Percentiles rank a stretch among this genome's conserved stretches.
Conservation (phyloP, 306 rosid genomes). For the Corylus heterophylla region DNA sequence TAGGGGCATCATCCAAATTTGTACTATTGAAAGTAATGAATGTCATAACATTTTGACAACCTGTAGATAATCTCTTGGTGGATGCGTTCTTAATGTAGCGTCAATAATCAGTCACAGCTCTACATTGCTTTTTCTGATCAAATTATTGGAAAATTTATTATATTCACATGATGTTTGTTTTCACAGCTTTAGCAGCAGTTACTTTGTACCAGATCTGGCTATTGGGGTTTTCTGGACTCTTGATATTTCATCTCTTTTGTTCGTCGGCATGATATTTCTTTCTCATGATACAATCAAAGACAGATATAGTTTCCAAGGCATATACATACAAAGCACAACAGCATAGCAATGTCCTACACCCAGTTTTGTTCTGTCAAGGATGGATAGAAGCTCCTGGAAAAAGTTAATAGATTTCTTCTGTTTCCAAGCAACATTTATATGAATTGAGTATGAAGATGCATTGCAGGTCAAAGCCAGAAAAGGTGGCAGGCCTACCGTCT, state of each 20-base stretch:
- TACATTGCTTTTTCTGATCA: background rate
- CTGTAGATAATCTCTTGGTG: background rate
- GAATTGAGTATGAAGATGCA: conserved; percentile 37
- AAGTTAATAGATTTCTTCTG: conserved; percentile 21
- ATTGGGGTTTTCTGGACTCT: conserved; percentile 34
- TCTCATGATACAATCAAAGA: conserved; percentile 24
- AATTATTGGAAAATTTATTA: background rate
- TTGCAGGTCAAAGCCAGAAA: conserved; percentile 68
- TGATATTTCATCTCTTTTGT: conserved; percentile 29
- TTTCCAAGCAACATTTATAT: conserved; percentile 26
- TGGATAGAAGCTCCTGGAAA: conserved; percentile 29
- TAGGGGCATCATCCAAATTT: background rate
- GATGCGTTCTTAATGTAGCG: conserved; percentile 2
- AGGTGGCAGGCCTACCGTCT: conserved; percentile 68
- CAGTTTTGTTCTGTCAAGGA: conserved; percentile 48
- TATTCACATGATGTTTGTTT: background rate
- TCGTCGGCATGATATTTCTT: conserved; percentile 23
- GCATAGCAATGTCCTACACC: conserved; percentile 32
- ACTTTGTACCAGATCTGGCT: conserved; percentile 38
- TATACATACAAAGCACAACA: conserved; percentile 24
- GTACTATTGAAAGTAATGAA: background rate
- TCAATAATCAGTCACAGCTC: background rate
- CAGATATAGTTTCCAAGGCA: conserved; percentile 41
- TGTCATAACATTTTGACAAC: background rate
- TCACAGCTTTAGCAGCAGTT: conserved; percentile 56